These are phyloP conservation scores for Colletotrichum sojae DNA, from an alignment of 2,329 filamentous ascomycete species.

Conservation along the genomic window DNA sequence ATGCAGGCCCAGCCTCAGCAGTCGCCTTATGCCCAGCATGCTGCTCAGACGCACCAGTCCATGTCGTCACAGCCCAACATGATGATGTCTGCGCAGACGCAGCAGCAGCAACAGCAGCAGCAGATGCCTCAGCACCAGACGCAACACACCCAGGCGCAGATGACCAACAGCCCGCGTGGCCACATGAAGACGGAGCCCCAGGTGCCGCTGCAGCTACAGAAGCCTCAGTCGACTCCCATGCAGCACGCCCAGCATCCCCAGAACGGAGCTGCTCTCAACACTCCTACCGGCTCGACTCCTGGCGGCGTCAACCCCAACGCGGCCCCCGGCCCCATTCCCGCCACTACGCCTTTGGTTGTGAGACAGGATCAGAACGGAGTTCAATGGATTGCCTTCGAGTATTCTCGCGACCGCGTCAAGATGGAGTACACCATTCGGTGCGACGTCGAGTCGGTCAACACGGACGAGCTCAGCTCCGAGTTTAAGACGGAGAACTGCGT, in stretches of 20 bases:
- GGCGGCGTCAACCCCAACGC: slow-evolving; percentile 85
- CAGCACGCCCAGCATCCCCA: slow-evolving; percentile 54
- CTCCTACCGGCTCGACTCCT: slow-evolving; percentile 60
- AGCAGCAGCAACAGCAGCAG: slow-evolving; percentile 52
- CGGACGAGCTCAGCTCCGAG: slow-evolving; percentile 85
- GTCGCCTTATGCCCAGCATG: slow-evolving; percentile 73
- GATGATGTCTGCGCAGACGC: slow-evolving; percentile 75
- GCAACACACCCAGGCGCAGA: slow-evolving; percentile 67
- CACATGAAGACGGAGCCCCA: slow-evolving; percentile 75
- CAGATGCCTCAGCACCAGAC: slow-evolving; percentile 60
- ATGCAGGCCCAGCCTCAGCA: slow-evolving; percentile 74
- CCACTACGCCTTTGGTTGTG: slow-evolving; percentile 94
- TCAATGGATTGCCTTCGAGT: slow-evolving; percentile 99
- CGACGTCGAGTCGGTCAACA: slow-evolving; percentile 96
- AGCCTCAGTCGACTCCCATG: slow-evolving; percentile 62
- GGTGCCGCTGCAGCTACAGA: slow-evolving; percentile 73
- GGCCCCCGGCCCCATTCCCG: slow-evolving; percentile 95
- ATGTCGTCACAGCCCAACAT: slow-evolving; percentile 76
- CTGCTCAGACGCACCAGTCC: slow-evolving; percentile 67
- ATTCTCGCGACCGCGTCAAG: slow-evolving; percentile 96
- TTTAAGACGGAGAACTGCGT: slow-evolving; percentile 99
- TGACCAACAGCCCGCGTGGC: slow-evolving; percentile 71
- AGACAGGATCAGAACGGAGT: slow-evolving; percentile 96
- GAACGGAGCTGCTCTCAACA: slow-evolving; percentile 60
- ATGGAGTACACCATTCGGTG: slow-evolving; percentile 99